Percentiles rank a stretch among this genome's conserved stretches.
Evolutionary conservation across 2,329 filamentous ascomycete genomes (phyloP).

Genomic region (Cercospora nicotianae): DNA sequence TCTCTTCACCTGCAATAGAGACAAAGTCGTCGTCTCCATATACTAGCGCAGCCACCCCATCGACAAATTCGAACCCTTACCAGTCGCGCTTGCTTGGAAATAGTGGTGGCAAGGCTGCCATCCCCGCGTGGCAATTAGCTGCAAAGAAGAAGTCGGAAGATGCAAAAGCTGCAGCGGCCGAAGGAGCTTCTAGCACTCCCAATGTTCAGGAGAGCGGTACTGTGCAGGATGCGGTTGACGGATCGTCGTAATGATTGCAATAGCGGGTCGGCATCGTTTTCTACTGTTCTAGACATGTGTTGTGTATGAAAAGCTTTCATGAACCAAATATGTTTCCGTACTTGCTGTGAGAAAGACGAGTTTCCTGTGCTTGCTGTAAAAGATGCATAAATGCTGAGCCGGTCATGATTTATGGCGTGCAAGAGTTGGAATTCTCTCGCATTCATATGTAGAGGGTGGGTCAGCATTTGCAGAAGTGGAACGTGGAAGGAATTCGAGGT

Average conservation of each 20-base stretch:
- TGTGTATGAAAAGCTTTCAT: slow-evolving; percentile 2
- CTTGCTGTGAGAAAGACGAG: background rate
- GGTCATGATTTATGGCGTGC: too few species aligned
- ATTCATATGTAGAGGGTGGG: too few species aligned
- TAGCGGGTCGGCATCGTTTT: background rate
- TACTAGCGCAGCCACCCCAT: slow-evolving; percentile 23
- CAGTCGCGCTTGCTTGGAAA: slow-evolving; percentile 30
- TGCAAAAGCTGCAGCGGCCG: slow-evolving; percentile 43
- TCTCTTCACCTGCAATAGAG: slow-evolving; percentile 18
- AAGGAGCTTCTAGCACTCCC: slow-evolving; percentile 15
- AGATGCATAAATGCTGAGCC: background rate
- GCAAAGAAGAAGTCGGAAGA: slow-evolving; percentile 51
- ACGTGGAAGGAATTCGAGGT: background rate
- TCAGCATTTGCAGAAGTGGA: too few species aligned
- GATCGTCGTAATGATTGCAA: background rate
- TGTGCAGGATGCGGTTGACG: slow-evolving; percentile 23
- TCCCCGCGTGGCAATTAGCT: slow-evolving; percentile 56
- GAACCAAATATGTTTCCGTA: background rate
- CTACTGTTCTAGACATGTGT: slow-evolving; percentile 6
- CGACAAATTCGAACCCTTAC: slow-evolving; percentile 28
- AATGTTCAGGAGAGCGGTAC: slow-evolving; percentile 31
- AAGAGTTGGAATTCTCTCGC: too few species aligned
- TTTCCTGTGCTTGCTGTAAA: background rate
- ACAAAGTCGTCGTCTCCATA: slow-evolving; percentile 21
- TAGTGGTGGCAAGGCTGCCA: slow-evolving; percentile 43